Conservation (phyloP, 2,329 filamentous ascomycete genomes). For the Aspergillus fructus region DNA sequence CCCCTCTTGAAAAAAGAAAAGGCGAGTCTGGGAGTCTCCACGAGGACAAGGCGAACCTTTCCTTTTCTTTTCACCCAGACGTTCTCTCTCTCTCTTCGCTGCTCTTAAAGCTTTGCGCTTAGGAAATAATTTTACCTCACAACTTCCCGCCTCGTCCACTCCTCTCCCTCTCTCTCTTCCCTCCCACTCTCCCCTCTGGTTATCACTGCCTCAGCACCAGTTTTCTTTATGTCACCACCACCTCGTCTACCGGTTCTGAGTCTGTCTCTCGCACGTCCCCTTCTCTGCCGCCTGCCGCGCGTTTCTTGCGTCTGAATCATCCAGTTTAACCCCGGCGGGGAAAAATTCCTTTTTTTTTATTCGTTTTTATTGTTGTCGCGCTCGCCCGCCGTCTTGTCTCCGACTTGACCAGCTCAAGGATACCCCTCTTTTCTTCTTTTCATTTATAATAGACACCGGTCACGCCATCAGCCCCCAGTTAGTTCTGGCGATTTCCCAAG, state of each 20-base stretch:
- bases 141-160: constrained; percentile 25
- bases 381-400: background rate
- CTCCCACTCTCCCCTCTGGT: constrained; percentile 21
- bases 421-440: constrained; percentile 1
- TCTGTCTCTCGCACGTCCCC: constrained; percentile 39
- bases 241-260: constrained; percentile 22
- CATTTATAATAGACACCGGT: constrained; percentile 4
- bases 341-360: constrained; percentile 13
- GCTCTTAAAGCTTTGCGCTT: constrained; percentile 26
- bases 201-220: constrained; percentile 32
- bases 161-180: constrained; percentile 17
- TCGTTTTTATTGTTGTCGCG: constrained; percentile 1
- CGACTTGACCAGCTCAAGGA: background rate
- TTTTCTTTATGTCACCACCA: constrained; percentile 44
- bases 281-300: constrained; percentile 41
- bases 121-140: constrained; percentile 45
- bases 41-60: constrained; percentile 14
- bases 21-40: constrained; percentile 13
- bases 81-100: background rate
- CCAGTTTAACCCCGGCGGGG: constrained; percentile 16
- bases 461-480: constrained; percentile 1
- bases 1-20: background rate
- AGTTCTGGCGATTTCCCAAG: constrained; percentile 6
- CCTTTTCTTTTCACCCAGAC: constrained; percentile 13
- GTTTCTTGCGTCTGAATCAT: constrained; percentile 32